These are phyloP conservation scores for Fagus sylvatica DNA, from an alignment of 306 rosid species.

Conservation along the genomic window DNA sequence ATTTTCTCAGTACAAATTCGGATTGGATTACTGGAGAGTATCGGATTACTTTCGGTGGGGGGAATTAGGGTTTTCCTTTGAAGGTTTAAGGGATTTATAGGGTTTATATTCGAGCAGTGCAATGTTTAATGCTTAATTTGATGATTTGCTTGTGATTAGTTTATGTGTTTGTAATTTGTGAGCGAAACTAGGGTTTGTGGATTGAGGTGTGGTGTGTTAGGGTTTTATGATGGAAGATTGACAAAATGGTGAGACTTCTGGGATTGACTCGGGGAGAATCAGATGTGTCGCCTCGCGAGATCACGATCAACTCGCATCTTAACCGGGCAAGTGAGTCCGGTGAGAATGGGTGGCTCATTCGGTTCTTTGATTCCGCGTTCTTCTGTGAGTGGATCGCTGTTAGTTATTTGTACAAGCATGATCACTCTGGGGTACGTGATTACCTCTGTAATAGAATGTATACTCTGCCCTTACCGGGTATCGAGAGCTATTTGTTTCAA, in stretches of 20 bases:
- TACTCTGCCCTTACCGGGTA: slow-evolving; percentile 84
- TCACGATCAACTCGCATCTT: slow-evolving; percentile 61
- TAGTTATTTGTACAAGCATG: slow-evolving; percentile 95
- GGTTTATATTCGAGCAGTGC: slow-evolving; percentile 32
- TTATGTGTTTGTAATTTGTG: slow-evolving; percentile 9
- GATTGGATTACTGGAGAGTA: slow-evolving; percentile 31
- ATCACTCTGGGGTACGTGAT: slow-evolving; percentile 88
- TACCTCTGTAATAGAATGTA: slow-evolving; percentile 96
- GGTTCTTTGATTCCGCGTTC: slow-evolving; percentile 95
- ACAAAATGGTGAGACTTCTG: slow-evolving; percentile 77
- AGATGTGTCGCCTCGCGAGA: slow-evolving; percentile 78
- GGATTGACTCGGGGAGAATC: slow-evolving; percentile 67
- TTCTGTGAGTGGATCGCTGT: slow-evolving; percentile 99
- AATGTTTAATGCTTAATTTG: slow-evolving; percentile 18
- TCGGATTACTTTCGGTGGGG: neutral
- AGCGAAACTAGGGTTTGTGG: slow-evolving; percentile 12
- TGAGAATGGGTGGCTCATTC: slow-evolving; percentile 97
- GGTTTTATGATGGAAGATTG: slow-evolving; percentile 54
- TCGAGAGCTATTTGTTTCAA: slow-evolving; percentile 95
- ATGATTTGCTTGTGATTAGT: slow-evolving; percentile 27
- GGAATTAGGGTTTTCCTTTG: slow-evolving; percentile 41
- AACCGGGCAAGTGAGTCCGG: slow-evolving; percentile 60
- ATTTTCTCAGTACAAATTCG: slow-evolving; percentile 21
- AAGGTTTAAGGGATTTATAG: slow-evolving; percentile 41
- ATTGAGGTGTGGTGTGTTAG: slow-evolving; percentile 8